Percentiles rank a stretch among this genome's conserved stretches.
Evolutionary conservation across 2,329 filamentous ascomycete genomes (phyloP).

Genomic region (Hypoxylon sp.): DNA sequence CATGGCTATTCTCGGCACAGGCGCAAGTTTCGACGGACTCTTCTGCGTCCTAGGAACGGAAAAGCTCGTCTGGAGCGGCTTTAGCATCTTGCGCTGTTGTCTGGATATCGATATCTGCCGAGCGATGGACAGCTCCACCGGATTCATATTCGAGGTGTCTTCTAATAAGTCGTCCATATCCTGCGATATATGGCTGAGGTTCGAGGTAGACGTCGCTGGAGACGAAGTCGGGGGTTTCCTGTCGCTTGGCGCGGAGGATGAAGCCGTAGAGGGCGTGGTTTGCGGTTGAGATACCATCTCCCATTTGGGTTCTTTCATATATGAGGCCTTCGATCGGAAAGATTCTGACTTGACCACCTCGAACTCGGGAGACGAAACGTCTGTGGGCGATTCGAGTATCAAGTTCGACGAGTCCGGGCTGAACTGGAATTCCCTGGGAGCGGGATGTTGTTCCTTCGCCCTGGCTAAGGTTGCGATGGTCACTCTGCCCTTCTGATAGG

Average conservation of each 20-base stretch:
- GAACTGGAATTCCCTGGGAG: constrained; percentile 40
- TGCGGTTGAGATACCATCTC: constrained; percentile 56
- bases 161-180: constrained; percentile 49
- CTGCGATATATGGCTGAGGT: constrained; percentile 47
- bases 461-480: constrained; percentile 39
- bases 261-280: constrained; percentile 45
- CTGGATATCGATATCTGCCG: constrained; percentile 72
- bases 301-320: constrained; percentile 56
- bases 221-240: constrained; percentile 47
- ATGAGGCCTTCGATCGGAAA: constrained; percentile 45
- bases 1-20: constrained; percentile 38
- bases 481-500: constrained; percentile 37
- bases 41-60: constrained; percentile 27
- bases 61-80: constrained; percentile 56
- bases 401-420: constrained; percentile 49
- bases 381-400: constrained; percentile 54
- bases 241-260: constrained; percentile 40
- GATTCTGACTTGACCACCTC: constrained; percentile 44
- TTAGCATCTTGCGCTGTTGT: constrained; percentile 67
- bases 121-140: constrained; percentile 72
- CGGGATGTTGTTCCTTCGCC: constrained; percentile 31
- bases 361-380: constrained; percentile 38
- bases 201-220: constrained; percentile 46
- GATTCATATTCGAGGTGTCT: constrained; percentile 51
- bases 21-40: constrained; percentile 43